Evolutionary conservation across 176 grass and related monocot species (phyloP), one percentile per base, ranked within the genome.

Genomic region (Puccinellia tenuiflora): DNA sequence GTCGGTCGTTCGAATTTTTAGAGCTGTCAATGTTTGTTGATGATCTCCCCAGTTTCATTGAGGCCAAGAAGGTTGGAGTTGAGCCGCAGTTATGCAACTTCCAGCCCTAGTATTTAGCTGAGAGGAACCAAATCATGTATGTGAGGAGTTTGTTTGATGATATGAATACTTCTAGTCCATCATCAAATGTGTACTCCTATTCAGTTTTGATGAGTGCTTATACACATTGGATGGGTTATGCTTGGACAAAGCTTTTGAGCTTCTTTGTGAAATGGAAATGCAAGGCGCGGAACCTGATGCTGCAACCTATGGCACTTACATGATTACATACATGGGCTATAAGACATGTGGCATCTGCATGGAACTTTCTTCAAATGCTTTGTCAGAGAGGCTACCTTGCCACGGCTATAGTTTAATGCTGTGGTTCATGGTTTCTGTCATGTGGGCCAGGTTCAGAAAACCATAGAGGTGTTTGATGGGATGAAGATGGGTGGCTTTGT

Each of bases 341-440:
- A 87, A 70, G 82, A 65, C 29, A 91, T 50, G 57, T 88, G 34
- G 54, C 38, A 45, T 83, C 52, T 73, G 89, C 90, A 73, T 91
- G 82, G 72, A 33, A 76, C 8, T 93, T 93, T 84, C 94, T 97
- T 68, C 84, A 78, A 71, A 34, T 50, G 28, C 37, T 91, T 15
- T 79, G 6, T 56, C 52, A 75, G 40, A 88, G 79, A 63, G 86
- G 89, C n/a, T 48, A 77, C 9, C n/a, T n/a, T n/a, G n/a, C n/a
- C n/a, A n/a, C n/a, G n/a, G n/a, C n/a, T n/a, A n/a, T n/a, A n/a
- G n/a, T n/a, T n/a, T 46, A 97, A 93, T 86, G 76, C 86, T 33
- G 85, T 94, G 43, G 88, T 93, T 85, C 89, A 75, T 77, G 94
- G 91, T 84, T 97, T 93, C 76, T 91, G 79, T 87, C 59, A 57